phyloP scores from a whole-genome alignment of 73 alveolate genomes.

The Blepharisma stoltei region DNA sequence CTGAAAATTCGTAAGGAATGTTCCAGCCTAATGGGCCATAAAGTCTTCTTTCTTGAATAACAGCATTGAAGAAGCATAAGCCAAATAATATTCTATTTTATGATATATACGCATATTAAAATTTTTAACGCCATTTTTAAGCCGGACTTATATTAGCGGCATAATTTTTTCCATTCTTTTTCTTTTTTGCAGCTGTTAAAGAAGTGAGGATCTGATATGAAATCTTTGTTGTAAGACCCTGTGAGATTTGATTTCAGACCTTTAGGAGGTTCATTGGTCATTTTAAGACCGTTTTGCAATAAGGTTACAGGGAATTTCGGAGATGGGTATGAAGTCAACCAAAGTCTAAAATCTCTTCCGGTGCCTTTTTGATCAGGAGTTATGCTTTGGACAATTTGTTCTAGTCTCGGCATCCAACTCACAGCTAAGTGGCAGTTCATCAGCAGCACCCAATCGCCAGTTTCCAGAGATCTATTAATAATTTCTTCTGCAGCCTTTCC shows the following conservation, averaged over 20 bases:
- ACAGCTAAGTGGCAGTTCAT: constrained; percentile 99
- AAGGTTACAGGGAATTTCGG: constrained; percentile 98
- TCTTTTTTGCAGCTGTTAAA: constrained; percentile 96
- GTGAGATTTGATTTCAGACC: constrained; percentile 93
- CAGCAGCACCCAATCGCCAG: constrained; percentile 99
- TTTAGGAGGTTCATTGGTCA: constrained; percentile 99
- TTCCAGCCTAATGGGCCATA: constrained; percentile 99
- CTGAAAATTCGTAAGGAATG: constrained; percentile 99
- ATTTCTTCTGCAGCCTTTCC: constrained; percentile 96
- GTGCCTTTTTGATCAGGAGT: constrained; percentile 94
- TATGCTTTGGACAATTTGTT: constrained; percentile 92
- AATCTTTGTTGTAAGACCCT: constrained; percentile 94
- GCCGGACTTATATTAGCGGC: too few species aligned
- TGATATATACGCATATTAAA: too few species aligned
- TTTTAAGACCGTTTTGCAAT: constrained; percentile 98
- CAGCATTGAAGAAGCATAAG: constrained; percentile 99
- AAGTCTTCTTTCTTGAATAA: constrained; percentile 96
- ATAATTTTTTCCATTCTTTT: constrained; percentile 91
- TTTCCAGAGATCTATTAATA: constrained; percentile 91
- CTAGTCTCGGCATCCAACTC: constrained; percentile 98
- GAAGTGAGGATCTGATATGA: constrained; percentile 90
- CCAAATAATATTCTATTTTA: too few species aligned
- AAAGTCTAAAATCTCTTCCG: constrained; percentile 97
- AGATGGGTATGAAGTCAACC: constrained; percentile 99
- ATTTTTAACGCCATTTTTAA: too few species aligned